These are phyloP conservation scores for Mallotus repandus DNA, from an alignment of 441 rosid species.

Conservation along the genomic window DNA sequence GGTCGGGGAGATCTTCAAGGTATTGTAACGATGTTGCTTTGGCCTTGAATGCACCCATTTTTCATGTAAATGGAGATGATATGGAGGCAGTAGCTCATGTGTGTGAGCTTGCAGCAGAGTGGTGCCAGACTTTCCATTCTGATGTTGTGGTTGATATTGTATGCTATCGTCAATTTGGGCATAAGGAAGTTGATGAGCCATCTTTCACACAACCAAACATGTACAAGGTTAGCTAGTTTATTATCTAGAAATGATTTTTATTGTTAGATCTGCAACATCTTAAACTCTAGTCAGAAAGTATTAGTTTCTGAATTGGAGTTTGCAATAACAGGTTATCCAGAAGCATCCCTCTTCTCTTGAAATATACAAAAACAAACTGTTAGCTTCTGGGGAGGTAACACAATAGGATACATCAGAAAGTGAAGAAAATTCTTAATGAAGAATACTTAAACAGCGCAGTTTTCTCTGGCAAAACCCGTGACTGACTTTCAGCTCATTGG, in stretches of 20 bases:
- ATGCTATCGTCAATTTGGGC: constrained; percentile 93
- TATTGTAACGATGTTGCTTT: constrained; percentile 97
- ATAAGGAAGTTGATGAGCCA: constrained; percentile 94
- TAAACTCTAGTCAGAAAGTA: too few species aligned
- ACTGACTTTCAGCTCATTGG: constrained; percentile 99
- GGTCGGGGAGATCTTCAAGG: constrained; percentile 85
- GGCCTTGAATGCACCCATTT: constrained; percentile 91
- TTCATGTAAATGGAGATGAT: constrained; percentile 95
- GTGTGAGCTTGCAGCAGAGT: constrained; percentile 95
- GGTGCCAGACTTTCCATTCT: constrained; percentile 97
- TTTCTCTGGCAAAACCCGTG: constrained; percentile 73
- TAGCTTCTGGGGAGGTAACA: constrained; percentile 72
- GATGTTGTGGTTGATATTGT: constrained; percentile 94
- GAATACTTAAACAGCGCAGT: constrained; percentile 82
- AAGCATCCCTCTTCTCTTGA: constrained; percentile 86
- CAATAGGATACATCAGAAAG: constrained; percentile 64
- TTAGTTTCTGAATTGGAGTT: constrained; percentile 10
- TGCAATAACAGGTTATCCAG: constrained; percentile 60
- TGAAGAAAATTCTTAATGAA: constrained; percentile 74
- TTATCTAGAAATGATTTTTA: too few species aligned
- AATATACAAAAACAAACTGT: constrained; percentile 63
- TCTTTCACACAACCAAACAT: constrained; percentile 96
- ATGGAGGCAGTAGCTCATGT: constrained; percentile 94
- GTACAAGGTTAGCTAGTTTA: constrained; percentile 61
- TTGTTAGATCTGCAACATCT: too few species aligned